Percentiles rank a stretch among this genome's conserved stretches.
phyloP scores from a whole-genome alignment of 2,329 filamentous ascomycete genomes.

The Beauveria scarabaeidicola region DNA sequence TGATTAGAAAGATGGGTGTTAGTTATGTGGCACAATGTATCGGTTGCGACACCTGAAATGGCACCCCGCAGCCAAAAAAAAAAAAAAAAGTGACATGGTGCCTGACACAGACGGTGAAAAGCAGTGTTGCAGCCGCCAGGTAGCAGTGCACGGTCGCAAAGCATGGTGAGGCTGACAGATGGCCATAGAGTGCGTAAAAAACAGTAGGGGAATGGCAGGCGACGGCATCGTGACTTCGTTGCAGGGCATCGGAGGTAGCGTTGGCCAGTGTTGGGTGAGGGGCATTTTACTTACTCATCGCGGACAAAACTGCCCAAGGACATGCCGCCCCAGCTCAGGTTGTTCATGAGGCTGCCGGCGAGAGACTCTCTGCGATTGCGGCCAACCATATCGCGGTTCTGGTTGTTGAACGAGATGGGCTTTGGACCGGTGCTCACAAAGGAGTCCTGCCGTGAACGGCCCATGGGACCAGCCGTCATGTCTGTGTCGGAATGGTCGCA shows the following conservation, averaged over 20 bases:
- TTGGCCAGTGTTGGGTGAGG: slow-evolving; percentile 4
- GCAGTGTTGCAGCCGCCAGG: not conserved
- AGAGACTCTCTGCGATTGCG: slow-evolving; percentile 53
- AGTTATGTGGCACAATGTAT: slow-evolving; percentile 14
- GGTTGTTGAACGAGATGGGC: slow-evolving; percentile 58
- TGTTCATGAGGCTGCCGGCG: slow-evolving; percentile 60
- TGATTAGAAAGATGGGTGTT: slow-evolving; percentile 31
- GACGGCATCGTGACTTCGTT: slow-evolving; percentile 7
- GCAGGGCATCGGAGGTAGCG: slow-evolving; percentile 17
- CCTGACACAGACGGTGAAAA: not conserved
- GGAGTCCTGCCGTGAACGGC: slow-evolving; percentile 54
- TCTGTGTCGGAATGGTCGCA: slow-evolving; percentile 23
- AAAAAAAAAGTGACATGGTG: slow-evolving; percentile 4
- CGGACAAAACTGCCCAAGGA: slow-evolving; percentile 95
- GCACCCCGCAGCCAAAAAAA: slow-evolving; percentile 2
- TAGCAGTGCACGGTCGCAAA: not conserved
- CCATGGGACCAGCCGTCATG: slow-evolving; percentile 52
- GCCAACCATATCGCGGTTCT: slow-evolving; percentile 50
- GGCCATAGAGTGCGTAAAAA: not conserved
- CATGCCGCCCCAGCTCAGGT: slow-evolving; percentile 95
- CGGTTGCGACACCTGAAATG: slow-evolving; percentile 4
- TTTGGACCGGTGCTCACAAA: slow-evolving; percentile 58
- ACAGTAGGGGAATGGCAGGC: not conserved
- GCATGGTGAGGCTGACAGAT: not conserved
- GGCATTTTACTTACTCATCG: slow-evolving; percentile 71